These are phyloP conservation scores for Phytophthora sp. DNA, from an alignment of 352 stramenopile species.

Conservation along the genomic window DNA sequence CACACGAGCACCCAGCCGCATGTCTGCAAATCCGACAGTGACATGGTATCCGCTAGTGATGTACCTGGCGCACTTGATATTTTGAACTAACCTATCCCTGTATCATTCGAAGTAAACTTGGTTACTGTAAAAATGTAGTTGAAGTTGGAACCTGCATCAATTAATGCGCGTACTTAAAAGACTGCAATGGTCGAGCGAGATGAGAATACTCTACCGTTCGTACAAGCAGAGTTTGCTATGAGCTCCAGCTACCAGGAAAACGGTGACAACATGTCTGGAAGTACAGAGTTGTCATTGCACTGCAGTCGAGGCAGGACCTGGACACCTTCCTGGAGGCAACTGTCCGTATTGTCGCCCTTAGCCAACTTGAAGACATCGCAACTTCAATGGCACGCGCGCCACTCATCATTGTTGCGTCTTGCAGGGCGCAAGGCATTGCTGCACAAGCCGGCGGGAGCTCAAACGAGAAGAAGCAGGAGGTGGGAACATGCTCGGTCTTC, in stretches of 20 bases:
- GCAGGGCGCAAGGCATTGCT: neutral
- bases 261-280: too few species aligned
- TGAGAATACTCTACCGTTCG: too few species aligned
- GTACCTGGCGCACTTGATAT: neutral
- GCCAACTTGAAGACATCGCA: conserved; percentile 1
- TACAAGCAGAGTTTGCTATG: too few species aligned
- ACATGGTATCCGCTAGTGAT: neutral
- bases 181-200: too few species aligned
- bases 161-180: neutral
- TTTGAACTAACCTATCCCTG: neutral
- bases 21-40: neutral
- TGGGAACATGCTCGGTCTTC: neutral
- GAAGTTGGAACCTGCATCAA: neutral
- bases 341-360: neutral
- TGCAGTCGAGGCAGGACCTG: too few species aligned
- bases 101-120: neutral
- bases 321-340: neutral
- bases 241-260: neutral
- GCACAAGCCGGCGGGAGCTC: neutral
- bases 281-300: too few species aligned
- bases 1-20: neutral
- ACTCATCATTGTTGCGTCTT: neutral
- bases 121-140: neutral
- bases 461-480: neutral
- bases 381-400: neutral